Evolutionary conservation across 208 protist genomes (phyloP).

Genomic region (Leishmania tarentolae): DNA sequence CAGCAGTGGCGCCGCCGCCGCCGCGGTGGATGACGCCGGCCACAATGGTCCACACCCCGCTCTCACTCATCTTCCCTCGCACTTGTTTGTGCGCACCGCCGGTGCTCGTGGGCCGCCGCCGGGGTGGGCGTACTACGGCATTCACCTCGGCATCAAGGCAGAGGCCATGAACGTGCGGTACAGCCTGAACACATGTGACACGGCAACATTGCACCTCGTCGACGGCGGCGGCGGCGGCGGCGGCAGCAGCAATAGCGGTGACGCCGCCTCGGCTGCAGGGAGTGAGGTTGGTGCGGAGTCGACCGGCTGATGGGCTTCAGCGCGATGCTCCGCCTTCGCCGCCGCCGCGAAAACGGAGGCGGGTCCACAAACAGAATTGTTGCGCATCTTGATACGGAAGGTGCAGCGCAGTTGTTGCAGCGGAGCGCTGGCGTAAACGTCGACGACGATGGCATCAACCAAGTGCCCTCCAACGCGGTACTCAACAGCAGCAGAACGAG

Average conservation of each 20-base stretch:
- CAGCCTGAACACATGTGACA: slow-evolving; percentile 34
- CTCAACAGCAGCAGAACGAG: slow-evolving; percentile 6
- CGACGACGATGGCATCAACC: slow-evolving; percentile 56
- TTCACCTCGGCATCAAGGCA: slow-evolving; percentile 67
- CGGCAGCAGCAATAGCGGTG: not conserved
- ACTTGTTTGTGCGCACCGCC: slow-evolving; percentile 56
- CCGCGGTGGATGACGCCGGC: not conserved
- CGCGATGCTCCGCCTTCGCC: slow-evolving; percentile 27
- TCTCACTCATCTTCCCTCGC: slow-evolving; percentile 52
- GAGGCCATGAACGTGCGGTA: slow-evolving; percentile 63
- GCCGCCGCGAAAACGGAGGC: not conserved
- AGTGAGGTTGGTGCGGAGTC: not conserved
- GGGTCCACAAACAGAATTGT: slow-evolving; percentile 9
- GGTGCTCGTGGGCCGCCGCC: slow-evolving; percentile 53
- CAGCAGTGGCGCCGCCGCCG: not conserved
- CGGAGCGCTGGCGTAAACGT: slow-evolving; percentile 52
- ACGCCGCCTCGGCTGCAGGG: not conserved
- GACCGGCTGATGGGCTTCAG: slow-evolving; percentile 20
- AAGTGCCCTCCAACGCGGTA: slow-evolving; percentile 64
- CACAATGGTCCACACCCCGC: slow-evolving; percentile 42
- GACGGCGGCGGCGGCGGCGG: not conserved
- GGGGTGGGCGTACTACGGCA: slow-evolving; percentile 64
- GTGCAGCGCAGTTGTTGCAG: slow-evolving; percentile 57
- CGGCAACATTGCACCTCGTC: slow-evolving; percentile 11
- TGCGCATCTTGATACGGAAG: slow-evolving; percentile 62